Conservation (phyloP, 2,329 filamentous ascomycete species). For the Colletotrichum lentis region DNA sequence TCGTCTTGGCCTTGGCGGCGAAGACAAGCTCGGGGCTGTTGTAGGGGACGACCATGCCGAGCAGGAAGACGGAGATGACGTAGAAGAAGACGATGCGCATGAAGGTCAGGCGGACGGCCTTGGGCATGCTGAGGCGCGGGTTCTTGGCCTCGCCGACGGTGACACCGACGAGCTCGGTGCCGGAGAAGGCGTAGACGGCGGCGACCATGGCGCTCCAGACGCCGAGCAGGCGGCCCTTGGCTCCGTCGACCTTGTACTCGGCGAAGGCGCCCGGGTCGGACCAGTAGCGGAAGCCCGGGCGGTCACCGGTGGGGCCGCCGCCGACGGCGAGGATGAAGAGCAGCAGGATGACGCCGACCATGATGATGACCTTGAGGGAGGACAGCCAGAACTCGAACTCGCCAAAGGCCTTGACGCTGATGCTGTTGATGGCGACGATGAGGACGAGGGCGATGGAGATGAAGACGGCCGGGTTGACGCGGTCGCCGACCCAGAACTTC, state of each 20-base stretch:
- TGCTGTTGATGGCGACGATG: constrained; percentile 55
- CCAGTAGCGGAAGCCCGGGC: constrained; percentile 57
- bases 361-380: constrained; percentile 55
- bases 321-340: constrained; percentile 52
- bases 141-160: constrained; percentile 75
- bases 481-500: constrained; percentile 29
- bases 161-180: constrained; percentile 73
- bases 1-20: constrained; percentile 51
- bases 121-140: constrained; percentile 71
- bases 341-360: constrained; percentile 51
- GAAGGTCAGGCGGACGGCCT: constrained; percentile 74
- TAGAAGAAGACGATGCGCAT: constrained; percentile 76
- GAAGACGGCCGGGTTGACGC: constrained; percentile 31
- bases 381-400: constrained; percentile 56
- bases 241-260: constrained; percentile 46
- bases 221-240: constrained; percentile 51
- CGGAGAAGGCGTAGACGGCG: constrained; percentile 54
- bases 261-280: constrained; percentile 54
- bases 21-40: constrained; percentile 55
- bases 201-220: constrained; percentile 51
- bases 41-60: constrained; percentile 74
- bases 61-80: constrained; percentile 68
- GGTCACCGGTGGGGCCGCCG: constrained; percentile 49
- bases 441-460: constrained; percentile 34
- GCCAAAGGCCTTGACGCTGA: constrained; percentile 50